Evolutionary conservation across 225 moss, liverwort and hornwort species (phyloP), one percentile per base, ranked within the genome.

Genomic region (Ulota crispa): DNA sequence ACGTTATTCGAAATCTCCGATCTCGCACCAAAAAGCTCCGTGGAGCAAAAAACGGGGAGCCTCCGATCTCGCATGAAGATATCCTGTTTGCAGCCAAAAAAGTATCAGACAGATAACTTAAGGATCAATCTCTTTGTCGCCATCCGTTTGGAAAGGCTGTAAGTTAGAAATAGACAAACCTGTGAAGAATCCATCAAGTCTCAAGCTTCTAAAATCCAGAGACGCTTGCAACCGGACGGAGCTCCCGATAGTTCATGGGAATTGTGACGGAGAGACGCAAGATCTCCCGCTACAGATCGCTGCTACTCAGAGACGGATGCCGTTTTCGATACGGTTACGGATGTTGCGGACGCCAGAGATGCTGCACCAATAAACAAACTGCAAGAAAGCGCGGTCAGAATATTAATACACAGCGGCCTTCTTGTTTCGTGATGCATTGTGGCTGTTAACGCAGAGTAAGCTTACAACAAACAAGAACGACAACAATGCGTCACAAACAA

Each of bases 11-110:
- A 13, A 0, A 1, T 18, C 4, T 50, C 53, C 5, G 42, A 23
- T 14, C 45, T 45, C 45, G 1, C 45, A 45, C n/a, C n/a, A n/a
- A n/a, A n/a, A n/a, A n/a, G n/a, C n/a, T n/a, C n/a, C n/a, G n/a
- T n/a, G n/a, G n/a, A n/a, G n/a, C n/a, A n/a, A n/a, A n/a, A n/a
- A n/a, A n/a, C n/a, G n/a, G n/a, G n/a, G n/a, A n/a, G n/a, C n/a
- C 4, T 50, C 53, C 5, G 42, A 23, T 14, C 45, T 45, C 45
- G 1, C 45, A 45, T 66, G 53, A 1, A 10, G 9, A 0, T 0
- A 4, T 0, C 0, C 0, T 1, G 4, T 0, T 1, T 43, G 43
- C 20, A 8, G 3, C 2, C 16, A 0, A 1, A 2, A 21, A 7
- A 30, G 27, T 20, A 39, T 30, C 2, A 75, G 5, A 14, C 26